Evolutionary conservation across 768 basidiomycete genomes (phyloP), one percentile per base, ranked within the genome.

Genomic region (Lyophyllum semitale): DNA sequence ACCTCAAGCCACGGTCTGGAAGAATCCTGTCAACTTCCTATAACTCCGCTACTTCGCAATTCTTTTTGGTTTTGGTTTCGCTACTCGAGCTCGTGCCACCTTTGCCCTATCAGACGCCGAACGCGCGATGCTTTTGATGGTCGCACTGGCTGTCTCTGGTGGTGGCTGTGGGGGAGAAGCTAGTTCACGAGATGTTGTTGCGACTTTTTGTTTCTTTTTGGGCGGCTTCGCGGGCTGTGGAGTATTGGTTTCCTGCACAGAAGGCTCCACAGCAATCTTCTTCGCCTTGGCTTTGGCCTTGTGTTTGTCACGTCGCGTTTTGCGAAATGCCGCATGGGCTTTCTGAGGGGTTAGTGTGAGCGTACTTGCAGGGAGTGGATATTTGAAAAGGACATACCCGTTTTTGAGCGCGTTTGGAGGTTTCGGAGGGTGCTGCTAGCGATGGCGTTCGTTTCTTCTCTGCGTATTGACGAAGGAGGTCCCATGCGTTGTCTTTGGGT

Each of bases 361-460:
- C 25, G 17, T 26, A 41, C 1, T n/a, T 23, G 26, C 13, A 23
- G 29, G 1, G 33, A 43, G 23, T 32, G 17, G 25, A 38, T 26
- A n/a, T 11, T 11, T 29, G 20, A 33, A 9, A 7, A 22, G 6
- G 27, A 54, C 77, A 22, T 62, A 87, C 89, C 70, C 84, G 79
- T 68, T 87, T 89, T 57, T 81, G 70, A 3, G 81, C 81, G 46
- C 88, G 80, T 61, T 83, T 89, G 2, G 88, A 90, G 25, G 59
- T 68, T 38, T 58, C 66, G 30, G 56, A 55, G 8, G 60, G 52
- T 32, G 58, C 57, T 8, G 62, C 59, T 8, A 65, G 55, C n/a
- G 66, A 58, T 1, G 60, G 58, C 17, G 70, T 63, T 18, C 66
- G 63, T 48, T 71, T 63, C 48, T 70, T 62, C 30, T 66, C 66